These are phyloP conservation scores for Tetrastigma voinierianum DNA, from an alignment of 164 flowering plant genomes.

Conservation along the genomic window DNA sequence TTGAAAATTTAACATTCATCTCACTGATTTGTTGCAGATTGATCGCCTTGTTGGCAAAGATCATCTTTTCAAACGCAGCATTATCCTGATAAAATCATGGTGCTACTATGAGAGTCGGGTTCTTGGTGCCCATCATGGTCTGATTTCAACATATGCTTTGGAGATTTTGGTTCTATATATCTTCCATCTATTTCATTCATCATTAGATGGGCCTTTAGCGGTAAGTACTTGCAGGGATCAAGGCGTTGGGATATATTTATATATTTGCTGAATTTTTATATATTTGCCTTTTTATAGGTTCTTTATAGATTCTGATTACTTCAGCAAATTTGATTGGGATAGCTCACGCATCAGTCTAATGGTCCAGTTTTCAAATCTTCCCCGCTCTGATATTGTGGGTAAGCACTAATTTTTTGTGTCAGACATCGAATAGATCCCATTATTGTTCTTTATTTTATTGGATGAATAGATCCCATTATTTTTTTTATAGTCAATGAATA, in stretches of 20 bases:
- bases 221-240: conserved; percentile 26
- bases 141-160: conserved; percentile 65
- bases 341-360: conserved; percentile 46
- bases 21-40: conserved; percentile 27
- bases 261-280: not conserved
- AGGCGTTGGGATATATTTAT: no score
- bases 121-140: conserved; percentile 61
- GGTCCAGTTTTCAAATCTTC: conserved; percentile 45
- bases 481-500: no score
- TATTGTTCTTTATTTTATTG: no score
- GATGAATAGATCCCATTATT: no score
- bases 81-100: conserved; percentile 59
- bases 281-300: conserved; percentile 27
- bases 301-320: conserved; percentile 48
- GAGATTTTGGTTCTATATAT: conserved; percentile 51
- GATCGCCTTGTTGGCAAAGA: conserved; percentile 44
- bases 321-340: conserved; percentile 59
- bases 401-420: conserved; percentile 9
- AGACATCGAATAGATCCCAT: not conserved
- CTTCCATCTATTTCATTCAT: conserved; percentile 43
- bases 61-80: conserved; percentile 61
- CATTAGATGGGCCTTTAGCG: conserved; percentile 46
- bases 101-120: conserved; percentile 67
- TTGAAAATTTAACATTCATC: not conserved
- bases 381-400: conserved; percentile 41